A percentile compares a stretch with the other conserved stretches of the same genome.
Evolutionary conservation across 148 eudicot genomes (phyloP).

Genomic region (Cornus suecica): DNA sequence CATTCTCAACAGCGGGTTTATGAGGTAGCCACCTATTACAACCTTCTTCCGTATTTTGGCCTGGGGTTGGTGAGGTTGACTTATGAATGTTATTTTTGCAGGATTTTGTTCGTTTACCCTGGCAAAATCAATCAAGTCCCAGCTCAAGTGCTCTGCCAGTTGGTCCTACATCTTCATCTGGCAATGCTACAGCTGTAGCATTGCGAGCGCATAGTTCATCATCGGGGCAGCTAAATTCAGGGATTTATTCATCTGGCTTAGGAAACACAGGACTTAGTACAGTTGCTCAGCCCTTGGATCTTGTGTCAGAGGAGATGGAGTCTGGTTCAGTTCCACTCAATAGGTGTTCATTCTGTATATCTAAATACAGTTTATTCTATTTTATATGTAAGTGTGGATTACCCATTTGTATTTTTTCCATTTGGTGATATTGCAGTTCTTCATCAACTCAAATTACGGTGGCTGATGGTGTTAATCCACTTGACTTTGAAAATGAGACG

Average conservation of each 20-base stretch:
- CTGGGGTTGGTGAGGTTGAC: background rate
- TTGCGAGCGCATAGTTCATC: conserved; percentile 45
- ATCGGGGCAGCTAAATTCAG: conserved; percentile 57
- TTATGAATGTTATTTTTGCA: conserved; percentile 21
- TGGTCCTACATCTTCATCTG: conserved; percentile 53
- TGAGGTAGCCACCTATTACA: conserved; percentile 51
- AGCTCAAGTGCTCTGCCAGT: conserved; percentile 42
- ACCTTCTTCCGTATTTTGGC: background rate
- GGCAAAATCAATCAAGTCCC: conserved; percentile 74
- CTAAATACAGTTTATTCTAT: conserved; percentile 5
- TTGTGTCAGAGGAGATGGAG: conserved; percentile 69
- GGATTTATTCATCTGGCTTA: conserved; percentile 53
- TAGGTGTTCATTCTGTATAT: conserved; percentile 39
- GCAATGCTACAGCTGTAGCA: conserved; percentile 43
- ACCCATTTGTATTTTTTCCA: conserved; percentile 1
- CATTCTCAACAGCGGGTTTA: conserved; percentile 92
- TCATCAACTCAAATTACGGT: conserved; percentile 40
- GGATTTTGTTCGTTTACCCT: conserved; percentile 93
- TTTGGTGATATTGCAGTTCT: conserved; percentile 39
- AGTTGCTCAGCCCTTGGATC: conserved; percentile 54
- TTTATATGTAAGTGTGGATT: background rate
- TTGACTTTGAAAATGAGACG: conserved; percentile 52
- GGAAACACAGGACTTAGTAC: conserved; percentile 54
- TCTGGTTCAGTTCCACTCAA: conserved; percentile 40
- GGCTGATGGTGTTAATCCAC: conserved; percentile 43